A percentile compares a stretch with the other conserved stretches of the same genome.
Conservation (phyloP, 768 basidiomycete species). For the Crucibulum laeve region DNA sequence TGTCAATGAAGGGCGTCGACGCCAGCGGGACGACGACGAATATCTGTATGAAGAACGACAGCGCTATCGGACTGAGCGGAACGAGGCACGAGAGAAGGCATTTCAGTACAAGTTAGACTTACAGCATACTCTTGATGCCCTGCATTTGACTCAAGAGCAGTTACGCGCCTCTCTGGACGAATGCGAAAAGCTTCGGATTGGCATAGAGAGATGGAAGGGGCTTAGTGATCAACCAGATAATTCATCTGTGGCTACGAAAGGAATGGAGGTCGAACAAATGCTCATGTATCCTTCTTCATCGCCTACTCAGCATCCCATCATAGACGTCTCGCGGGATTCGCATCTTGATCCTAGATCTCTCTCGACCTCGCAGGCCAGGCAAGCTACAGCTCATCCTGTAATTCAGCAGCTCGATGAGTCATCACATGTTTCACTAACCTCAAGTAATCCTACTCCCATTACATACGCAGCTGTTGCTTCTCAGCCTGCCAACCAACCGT, state of each 20-base stretch:
- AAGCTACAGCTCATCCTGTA: too few species aligned
- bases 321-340: too few species aligned
- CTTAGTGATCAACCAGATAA: background rate
- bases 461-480: conserved; percentile 10
- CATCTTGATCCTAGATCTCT: too few species aligned
- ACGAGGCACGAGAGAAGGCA: conserved; percentile 26
- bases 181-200: conserved; percentile 25
- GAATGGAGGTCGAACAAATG: too few species aligned
- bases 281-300: too few species aligned
- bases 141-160: conserved; percentile 16
- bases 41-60: conserved; percentile 27
- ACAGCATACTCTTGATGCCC: conserved; percentile 26
- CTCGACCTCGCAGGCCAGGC: too few species aligned
- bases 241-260: too few species aligned
- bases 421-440: too few species aligned
- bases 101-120: conserved; percentile 22
- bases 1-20: conserved; percentile 32
- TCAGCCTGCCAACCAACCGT: background rate
- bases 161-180: conserved; percentile 24
- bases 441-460: conserved; percentile 2
- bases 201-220: conserved; percentile 16
- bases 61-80: conserved; percentile 27
- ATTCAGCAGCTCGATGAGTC: too few species aligned
- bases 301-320: too few species aligned
- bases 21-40: conserved; percentile 33